phyloP scores from a whole-genome alignment of 805 yeast species.

The Priceomyces castillae region DNA sequence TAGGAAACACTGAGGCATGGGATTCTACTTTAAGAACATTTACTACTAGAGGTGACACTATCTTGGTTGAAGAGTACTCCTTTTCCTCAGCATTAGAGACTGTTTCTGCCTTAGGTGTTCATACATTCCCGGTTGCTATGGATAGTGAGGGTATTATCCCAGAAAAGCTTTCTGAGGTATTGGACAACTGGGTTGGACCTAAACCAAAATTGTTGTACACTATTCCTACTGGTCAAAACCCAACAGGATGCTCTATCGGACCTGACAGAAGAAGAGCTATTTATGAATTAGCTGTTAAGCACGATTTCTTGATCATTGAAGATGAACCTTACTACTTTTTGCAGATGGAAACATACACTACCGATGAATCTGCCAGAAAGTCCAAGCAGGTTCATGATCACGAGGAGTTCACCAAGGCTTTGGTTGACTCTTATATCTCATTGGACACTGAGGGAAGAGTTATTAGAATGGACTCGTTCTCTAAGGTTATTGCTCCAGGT shows the following conservation, averaged over 20 bases:
- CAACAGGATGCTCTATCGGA: slow-evolving; percentile 86
- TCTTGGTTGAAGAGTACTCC: slow-evolving; percentile 77
- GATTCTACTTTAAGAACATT: slow-evolving; percentile 80
- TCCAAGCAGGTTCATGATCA: slow-evolving; percentile 43
- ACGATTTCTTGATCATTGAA: slow-evolving; percentile 84
- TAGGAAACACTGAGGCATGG: slow-evolving; percentile 91
- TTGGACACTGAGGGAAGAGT: slow-evolving; percentile 88
- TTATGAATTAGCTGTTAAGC: slow-evolving; percentile 75
- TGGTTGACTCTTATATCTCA: slow-evolving; percentile 74
- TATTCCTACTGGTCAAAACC: slow-evolving; percentile 96
- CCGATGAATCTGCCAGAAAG: slow-evolving; percentile 35
- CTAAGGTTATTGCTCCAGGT: slow-evolving; percentile 92
- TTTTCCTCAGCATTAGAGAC: slow-evolving; percentile 86
- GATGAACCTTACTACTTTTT: slow-evolving; percentile 97
- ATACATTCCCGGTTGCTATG: slow-evolving; percentile 69
- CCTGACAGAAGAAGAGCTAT: slow-evolving; percentile 73
- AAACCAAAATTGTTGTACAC: slow-evolving; percentile 87
- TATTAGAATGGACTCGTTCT: slow-evolving; percentile 81
- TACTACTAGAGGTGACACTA: slow-evolving; percentile 73
- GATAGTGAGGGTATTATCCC: slow-evolving; percentile 81
- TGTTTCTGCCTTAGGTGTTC: slow-evolving; percentile 68
- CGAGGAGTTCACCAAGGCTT: slow-evolving; percentile 60
- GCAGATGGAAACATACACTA: slow-evolving; percentile 81
- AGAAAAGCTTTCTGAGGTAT: slow-evolving; percentile 55
- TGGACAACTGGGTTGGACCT: slow-evolving; percentile 69